Percentiles rank a stretch among this genome's conserved stretches.
Conservation (phyloP, 352 stramenopile species). For the Globisporangium emineosum region DNA sequence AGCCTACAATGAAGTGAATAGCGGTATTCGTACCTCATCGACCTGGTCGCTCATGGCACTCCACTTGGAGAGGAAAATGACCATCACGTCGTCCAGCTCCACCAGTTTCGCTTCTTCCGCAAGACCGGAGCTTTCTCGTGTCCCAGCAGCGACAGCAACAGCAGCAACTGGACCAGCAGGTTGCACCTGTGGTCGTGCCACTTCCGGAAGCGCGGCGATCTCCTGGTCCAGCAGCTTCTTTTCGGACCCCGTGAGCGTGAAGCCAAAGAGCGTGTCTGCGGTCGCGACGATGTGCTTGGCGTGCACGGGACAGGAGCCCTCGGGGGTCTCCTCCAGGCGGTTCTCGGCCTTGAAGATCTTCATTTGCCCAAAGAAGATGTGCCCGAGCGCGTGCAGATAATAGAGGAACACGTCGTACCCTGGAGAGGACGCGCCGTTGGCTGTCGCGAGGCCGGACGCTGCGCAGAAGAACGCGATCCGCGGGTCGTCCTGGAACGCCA, state of each 20-base stretch:
- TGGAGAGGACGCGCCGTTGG: slow-evolving; percentile 6
- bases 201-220: slow-evolving; percentile 28
- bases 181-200: neutral
- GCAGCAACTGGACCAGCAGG: neutral
- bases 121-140: neutral
- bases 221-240: slow-evolving; percentile 33
- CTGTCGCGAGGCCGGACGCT: slow-evolving; percentile 29
- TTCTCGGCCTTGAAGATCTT: slow-evolving; percentile 64
- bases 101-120: slow-evolving; percentile 20
- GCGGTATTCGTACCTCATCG: slow-evolving; percentile 39
- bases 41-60: slow-evolving; percentile 35
- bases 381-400: slow-evolving; percentile 57
- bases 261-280: slow-evolving; percentile 41
- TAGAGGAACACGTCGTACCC: slow-evolving; percentile 69
- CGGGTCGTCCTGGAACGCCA: slow-evolving; percentile 39
- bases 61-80: slow-evolving; percentile 56
- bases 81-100: slow-evolving; percentile 71
- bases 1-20: too few species aligned
- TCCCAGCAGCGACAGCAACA: neutral
- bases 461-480: slow-evolving; percentile 64
- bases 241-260: slow-evolving; percentile 34
- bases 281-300: slow-evolving; percentile 27
- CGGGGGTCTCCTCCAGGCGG: slow-evolving; percentile 48
- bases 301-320: slow-evolving; percentile 47
- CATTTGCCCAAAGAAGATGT: slow-evolving; percentile 68